phyloP scores from a whole-genome alignment of 192 early-diverging fungal genomes.

The Mortierella hygrophila region DNA sequence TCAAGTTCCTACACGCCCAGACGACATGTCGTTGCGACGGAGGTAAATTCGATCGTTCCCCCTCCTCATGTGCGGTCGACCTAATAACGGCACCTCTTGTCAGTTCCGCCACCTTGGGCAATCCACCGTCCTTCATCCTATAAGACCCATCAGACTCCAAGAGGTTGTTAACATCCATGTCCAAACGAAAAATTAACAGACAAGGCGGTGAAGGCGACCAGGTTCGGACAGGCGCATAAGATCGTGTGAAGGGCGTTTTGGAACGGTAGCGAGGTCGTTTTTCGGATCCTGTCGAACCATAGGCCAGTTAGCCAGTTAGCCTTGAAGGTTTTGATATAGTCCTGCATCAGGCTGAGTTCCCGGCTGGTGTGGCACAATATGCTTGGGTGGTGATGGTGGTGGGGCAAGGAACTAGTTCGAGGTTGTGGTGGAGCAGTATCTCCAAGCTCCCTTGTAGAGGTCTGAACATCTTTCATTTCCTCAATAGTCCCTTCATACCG shows the following conservation, averaged over 20 bases:
- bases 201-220: not conserved
- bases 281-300: not conserved
- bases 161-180: not conserved
- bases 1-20: not conserved
- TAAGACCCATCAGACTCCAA: no score
- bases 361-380: not conserved
- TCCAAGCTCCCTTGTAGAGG: not conserved
- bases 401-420: not conserved
- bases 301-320: not conserved
- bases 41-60: not conserved
- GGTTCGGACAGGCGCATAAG: not conserved
- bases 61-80: no score
- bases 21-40: not conserved
- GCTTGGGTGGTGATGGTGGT: not conserved
- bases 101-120: not conserved
- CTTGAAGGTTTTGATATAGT: not conserved
- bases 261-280: not conserved
- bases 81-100: not conserved
- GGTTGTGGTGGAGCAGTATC: not conserved
- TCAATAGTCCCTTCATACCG: not conserved
- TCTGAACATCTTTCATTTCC: not conserved
- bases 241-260: not conserved
- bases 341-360: not conserved
- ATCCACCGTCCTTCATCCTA: no score
- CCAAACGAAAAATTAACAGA: not conserved